Base-by-base conservation (phyloP, 164 flowering plant species). In the Chimonanthus praecox region DNA sequence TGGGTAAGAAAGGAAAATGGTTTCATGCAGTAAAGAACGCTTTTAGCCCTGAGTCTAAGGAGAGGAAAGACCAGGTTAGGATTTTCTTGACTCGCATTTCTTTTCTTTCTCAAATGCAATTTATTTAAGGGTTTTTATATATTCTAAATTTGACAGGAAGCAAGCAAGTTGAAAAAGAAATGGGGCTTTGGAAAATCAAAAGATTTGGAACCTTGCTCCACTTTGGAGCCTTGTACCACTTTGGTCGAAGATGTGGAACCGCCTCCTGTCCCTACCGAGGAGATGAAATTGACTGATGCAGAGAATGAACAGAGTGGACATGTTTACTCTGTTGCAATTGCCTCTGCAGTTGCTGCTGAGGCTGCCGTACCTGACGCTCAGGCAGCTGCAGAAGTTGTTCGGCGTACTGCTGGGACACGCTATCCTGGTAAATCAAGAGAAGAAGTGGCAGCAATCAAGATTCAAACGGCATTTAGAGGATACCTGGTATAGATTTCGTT, bases 1-100 rank as follows among this genome's bases (percentile, higher is more conserved):
- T 92, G 98, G 96, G 97, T 77, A 92, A 83, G 88, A 92, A 86
- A 83, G 88, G 91, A 76, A 81, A 78, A 70, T 95, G 98, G 97
- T 87, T 91, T 77, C 80, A 86, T 81, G 89, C 93, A 43, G 91
- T 95, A 68, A 92, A 87, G 87, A 95, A 85, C 79, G 99, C 89
- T 65, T 77, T 94, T 64, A 87, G 87, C 72, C 87, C 92, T 72
- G 88, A 87, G 49, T 72, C 93, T 50, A 92, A 88, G 73, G 88
- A 79, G 73, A 89, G 87, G 90, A 78, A 72, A 68, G 80, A 70
- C 6, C 68, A 71, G 76, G 79, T 78, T 68, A 13, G 72, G 47
- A 7, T 11, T 76, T n/a, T 51, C 51, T 75, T 81, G 79, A 70
- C 80, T 82, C 60, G 64, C 6, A 45, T 44, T 43, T 44, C 43